phyloP scores from a whole-genome alignment of 2,329 filamentous ascomycete genomes.

The Fusarium protoensiforme region DNA sequence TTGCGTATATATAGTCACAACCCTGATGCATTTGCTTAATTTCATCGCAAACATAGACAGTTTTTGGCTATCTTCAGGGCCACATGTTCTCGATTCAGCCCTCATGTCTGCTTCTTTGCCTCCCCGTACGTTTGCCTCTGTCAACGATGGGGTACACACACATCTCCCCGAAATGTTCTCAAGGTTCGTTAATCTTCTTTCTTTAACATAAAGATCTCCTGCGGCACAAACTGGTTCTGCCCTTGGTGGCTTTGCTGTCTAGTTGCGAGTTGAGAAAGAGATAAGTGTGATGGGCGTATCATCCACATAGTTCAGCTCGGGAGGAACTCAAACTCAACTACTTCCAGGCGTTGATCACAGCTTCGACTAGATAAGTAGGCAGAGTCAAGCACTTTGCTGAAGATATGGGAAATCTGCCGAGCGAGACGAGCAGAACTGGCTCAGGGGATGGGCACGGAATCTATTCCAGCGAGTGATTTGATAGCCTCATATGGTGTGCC shows the following conservation, averaged over 20 bases:
- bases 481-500: constrained; percentile 42
- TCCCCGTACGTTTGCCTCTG: constrained; percentile 39
- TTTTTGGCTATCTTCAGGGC: constrained; percentile 43
- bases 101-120: not conserved
- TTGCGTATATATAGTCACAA: not conserved
- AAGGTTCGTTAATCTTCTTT: constrained; percentile 62
- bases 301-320: constrained; percentile 45
- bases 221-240: constrained; percentile 47
- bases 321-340: constrained; percentile 39
- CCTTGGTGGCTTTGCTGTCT: constrained; percentile 53
- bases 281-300: constrained; percentile 49
- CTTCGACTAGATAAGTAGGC: constrained; percentile 47
- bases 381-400: constrained; percentile 49
- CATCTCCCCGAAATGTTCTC: constrained; percentile 57
- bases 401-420: constrained; percentile 29
- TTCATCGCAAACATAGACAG: constrained; percentile 37
- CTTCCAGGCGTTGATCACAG: constrained; percentile 50
- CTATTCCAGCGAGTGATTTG: constrained; percentile 41
- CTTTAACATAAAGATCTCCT: constrained; percentile 60
- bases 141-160: constrained; percentile 7
- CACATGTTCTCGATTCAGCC: constrained; percentile 43
- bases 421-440: constrained; percentile 34
- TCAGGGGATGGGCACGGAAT: not conserved
- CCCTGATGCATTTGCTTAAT: constrained; percentile 46
- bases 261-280: constrained; percentile 40